Base-by-base conservation (phyloP, 345 rosid species). In the Populus pruinosa region DNA sequence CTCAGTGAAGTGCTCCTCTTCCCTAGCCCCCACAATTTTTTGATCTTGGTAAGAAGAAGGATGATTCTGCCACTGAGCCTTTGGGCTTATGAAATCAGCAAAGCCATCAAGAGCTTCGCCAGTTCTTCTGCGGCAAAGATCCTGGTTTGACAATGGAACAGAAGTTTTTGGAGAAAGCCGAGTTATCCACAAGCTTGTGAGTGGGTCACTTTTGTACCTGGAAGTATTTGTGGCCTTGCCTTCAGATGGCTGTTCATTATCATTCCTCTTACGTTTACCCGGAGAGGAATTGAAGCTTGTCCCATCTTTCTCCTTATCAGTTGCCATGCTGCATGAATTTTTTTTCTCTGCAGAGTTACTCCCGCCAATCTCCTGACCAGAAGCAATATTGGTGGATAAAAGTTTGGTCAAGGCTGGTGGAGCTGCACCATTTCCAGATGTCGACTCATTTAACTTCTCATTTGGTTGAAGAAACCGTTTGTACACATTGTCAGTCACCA, bases 101-200 rank as follows among this genome's bases (percentile, higher is more conserved):
- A 74, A 76, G 72, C 79, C 84, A 61, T 79, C 84, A 67, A 69
- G 76, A 67, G 82, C 78, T 56, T 75, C 79, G 63, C 31, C 49
- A 3, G 59, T 27, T 72, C 73, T 65, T 39, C 21, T 74, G 71
- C 70, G 69, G 69, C n/a, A 38, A 33, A 39, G 25, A 70, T 81
- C 86, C 72, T 29, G 56, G 77, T 84, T 84, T 27, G 61, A 72
- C 25, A 76, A 62, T 56, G 83, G 71, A 67, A 80, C 39, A 71
- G 82, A 74, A 39, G 73, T 5, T 82, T 83, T 92, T 13, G 92
- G 73, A 77, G 91, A 68, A 83, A 92, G 90, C 76, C 96, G 88
- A 81, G 93, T 83, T 77, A 93, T 86, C 98, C 98, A 92, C 85
- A 83, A 86, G 79, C 90, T 92, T 70, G 88, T 80, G n/a, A 76